These are phyloP conservation scores for Phoenix roebelenii DNA, from an alignment of 176 grass and related monocot genomes.

Conservation along the genomic window DNA sequence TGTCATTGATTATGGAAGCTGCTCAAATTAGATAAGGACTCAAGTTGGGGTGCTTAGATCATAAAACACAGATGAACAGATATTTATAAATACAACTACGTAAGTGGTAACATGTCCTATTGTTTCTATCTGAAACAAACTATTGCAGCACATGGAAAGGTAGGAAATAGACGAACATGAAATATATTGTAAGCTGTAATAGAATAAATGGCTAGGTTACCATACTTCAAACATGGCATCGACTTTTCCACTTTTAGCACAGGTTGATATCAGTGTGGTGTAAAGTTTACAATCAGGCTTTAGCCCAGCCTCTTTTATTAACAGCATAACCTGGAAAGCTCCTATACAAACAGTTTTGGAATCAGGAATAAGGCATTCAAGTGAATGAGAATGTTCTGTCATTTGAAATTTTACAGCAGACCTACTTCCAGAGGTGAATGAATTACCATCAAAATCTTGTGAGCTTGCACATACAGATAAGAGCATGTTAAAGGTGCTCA, in stretches of 20 bases:
- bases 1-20: no score
- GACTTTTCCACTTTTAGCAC: constrained; percentile 94
- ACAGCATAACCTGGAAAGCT: constrained; percentile 77
- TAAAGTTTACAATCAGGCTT: constrained; percentile 98
- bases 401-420: constrained; percentile 4
- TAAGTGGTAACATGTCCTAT: no score
- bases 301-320: constrained; percentile 84
- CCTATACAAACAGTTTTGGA: constrained; percentile 30
- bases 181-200: no score
- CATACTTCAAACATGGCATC: constrained; percentile 98
- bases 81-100: no score
- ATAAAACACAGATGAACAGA: no score
- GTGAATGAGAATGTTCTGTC: neutral
- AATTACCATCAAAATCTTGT: constrained; percentile 79
- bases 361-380: neutral
- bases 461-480: constrained; percentile 90
- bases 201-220: neutral
- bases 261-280: constrained; percentile 90
- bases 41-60: no score
- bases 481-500: constrained; percentile 99
- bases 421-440: constrained; percentile 19
- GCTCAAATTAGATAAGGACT: no score
- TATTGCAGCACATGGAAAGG: no score
- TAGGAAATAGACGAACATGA: no score
- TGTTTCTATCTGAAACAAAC: no score